A percentile compares a stretch with the other conserved stretches of the same genome.
These are phyloP conservation scores for Populus trichocarpa DNA, from an alignment of 441 rosid genomes.

Conservation along the genomic window DNA sequence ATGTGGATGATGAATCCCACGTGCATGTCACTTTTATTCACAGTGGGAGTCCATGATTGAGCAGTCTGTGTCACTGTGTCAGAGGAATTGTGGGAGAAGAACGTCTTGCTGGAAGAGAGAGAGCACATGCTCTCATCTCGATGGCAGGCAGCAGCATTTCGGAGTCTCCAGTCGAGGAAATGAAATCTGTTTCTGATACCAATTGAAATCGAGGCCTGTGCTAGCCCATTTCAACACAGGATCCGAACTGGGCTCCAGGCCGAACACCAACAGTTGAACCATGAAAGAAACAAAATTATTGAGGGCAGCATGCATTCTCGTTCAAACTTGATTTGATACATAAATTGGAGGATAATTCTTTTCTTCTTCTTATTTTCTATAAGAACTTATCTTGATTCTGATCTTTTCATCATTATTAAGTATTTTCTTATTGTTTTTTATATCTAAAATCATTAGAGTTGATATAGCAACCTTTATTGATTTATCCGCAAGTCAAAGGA, in stretches of 20 bases:
- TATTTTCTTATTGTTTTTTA: no score
- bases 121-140: background rate
- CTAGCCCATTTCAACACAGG: background rate
- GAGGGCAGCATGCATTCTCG: background rate
- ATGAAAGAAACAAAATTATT: background rate
- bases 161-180: background rate
- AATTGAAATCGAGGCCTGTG: background rate
- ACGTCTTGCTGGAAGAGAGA: background rate
- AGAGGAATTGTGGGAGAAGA: background rate
- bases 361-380: no score
- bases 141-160: background rate
- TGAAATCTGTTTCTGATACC: background rate
- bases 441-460: no score
- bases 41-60: background rate
- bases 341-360: no score
- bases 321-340: no score
- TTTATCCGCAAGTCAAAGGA: no score
- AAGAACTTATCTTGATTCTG: no score
- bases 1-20: background rate
- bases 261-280: background rate
- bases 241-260: background rate
- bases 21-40: constrained; percentile 7
- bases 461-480: no score
- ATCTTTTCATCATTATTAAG: no score
- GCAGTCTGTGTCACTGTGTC: background rate